Evolutionary conservation across 2,329 filamentous ascomycete species (phyloP).

Genomic region (Fusarium coicis): DNA sequence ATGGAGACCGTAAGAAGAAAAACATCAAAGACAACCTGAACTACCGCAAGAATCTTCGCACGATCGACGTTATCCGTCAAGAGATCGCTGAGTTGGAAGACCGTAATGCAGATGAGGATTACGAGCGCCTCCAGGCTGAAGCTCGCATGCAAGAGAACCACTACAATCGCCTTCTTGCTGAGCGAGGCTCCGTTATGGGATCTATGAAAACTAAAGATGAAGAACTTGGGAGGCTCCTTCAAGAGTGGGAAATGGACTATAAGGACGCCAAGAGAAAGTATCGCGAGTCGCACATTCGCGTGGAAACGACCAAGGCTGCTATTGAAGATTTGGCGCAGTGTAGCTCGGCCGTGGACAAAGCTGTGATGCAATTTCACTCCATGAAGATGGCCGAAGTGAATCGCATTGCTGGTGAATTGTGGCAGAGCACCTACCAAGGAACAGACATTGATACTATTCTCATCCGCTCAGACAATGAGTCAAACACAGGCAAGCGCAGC

Average conservation of each 20-base stretch:
- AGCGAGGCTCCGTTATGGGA: slow-evolving; percentile 79
- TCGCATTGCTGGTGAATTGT: slow-evolving; percentile 92
- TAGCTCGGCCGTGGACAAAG: slow-evolving; percentile 85
- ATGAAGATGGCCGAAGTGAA: slow-evolving; percentile 99
- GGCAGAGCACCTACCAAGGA: slow-evolving; percentile 95
- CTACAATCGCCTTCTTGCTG: slow-evolving; percentile 75
- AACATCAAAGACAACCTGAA: slow-evolving; percentile 90
- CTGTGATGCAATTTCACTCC: slow-evolving; percentile 96
- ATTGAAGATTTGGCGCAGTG: slow-evolving; percentile 91
- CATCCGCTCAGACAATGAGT: slow-evolving; percentile 91
- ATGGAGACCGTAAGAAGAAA: slow-evolving; percentile 84
- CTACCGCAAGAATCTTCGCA: slow-evolving; percentile 79
- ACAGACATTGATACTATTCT: slow-evolving; percentile 97
- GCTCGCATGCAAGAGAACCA: slow-evolving; percentile 73
- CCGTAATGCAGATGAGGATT: slow-evolving; percentile 85
- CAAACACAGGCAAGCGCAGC: slow-evolving; percentile 75
- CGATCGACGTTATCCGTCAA: slow-evolving; percentile 71
- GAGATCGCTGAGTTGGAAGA: slow-evolving; percentile 81
- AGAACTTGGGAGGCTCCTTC: slow-evolving; percentile 76
- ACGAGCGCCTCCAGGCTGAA: slow-evolving; percentile 77
- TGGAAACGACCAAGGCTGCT: slow-evolving; percentile 91
- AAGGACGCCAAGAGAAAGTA: slow-evolving; percentile 83
- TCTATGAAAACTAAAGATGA: slow-evolving; percentile 86
- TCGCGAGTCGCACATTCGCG: slow-evolving; percentile 87
- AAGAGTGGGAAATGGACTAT: slow-evolving; percentile 88